Percentiles rank a stretch among this genome's conserved stretches.
Conservation (phyloP, 352 stramenopile species). For the Pythium sp. region DNA sequence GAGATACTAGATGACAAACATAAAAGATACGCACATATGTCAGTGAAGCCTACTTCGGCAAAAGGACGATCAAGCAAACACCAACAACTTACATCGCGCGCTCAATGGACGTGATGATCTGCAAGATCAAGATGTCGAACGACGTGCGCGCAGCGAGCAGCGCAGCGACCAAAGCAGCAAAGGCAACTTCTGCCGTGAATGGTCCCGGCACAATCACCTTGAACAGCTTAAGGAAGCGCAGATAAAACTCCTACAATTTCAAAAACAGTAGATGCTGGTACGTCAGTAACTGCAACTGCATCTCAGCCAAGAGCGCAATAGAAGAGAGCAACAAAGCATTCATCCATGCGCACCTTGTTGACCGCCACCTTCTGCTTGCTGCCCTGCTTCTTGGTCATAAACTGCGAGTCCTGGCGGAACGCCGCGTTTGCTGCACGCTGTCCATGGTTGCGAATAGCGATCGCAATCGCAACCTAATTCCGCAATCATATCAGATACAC, state of each 20-base stretch:
- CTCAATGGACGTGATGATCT: conserved; percentile 76
- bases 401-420: conserved; percentile 56
- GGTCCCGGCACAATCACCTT: conserved; percentile 66
- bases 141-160: conserved; percentile 68
- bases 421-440: conserved; percentile 49
- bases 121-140: conserved; percentile 75
- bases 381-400: conserved; percentile 74
- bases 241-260: conserved; percentile 41
- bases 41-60: neutral
- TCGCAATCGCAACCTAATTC: conserved; percentile 45
- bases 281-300: neutral
- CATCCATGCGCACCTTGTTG: conserved; percentile 35
- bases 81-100: conserved; percentile 48
- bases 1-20: conserved; percentile 39
- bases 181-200: conserved; percentile 68
- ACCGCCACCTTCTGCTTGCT: conserved; percentile 65
- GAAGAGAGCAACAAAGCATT: neutral
- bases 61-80: neutral
- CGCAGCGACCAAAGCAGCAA: conserved; percentile 56
- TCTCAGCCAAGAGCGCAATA: neutral
- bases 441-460: conserved; percentile 67
- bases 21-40: neutral
- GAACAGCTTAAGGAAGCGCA: conserved; percentile 66
- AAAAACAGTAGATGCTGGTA: neutral
- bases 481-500: neutral